Evolutionary conservation across 148 eudicot species (phyloP).

Genomic region (Cornus florida): DNA sequence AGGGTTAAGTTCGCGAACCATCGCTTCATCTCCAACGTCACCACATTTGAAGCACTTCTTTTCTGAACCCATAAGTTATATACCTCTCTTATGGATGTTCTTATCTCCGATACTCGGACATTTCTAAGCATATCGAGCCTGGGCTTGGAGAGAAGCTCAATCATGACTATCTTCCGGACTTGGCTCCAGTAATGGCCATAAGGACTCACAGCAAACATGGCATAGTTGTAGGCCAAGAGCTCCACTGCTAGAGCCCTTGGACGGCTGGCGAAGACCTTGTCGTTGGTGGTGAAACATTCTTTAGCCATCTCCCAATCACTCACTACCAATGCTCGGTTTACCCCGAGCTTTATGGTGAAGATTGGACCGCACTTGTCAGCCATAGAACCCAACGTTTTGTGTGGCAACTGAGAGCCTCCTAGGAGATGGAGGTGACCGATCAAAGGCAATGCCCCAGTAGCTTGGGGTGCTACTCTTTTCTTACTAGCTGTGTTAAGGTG

Average conservation of each 20-base stretch:
- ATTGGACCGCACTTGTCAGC: constrained; percentile 23
- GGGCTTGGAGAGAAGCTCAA: constrained; percentile 1
- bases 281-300: constrained; percentile 41
- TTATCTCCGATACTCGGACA: constrained; percentile 23
- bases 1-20: constrained; percentile 33
- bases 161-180: constrained; percentile 24
- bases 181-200: constrained; percentile 47
- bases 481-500: too few species aligned
- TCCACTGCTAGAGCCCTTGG: not conserved
- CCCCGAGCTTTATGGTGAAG: constrained; percentile 27
- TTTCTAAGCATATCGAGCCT: constrained; percentile 20
- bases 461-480: too few species aligned
- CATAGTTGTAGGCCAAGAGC: constrained; percentile 31
- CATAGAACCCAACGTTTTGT: constrained; percentile 4
- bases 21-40: constrained; percentile 29
- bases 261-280: constrained; percentile 27
- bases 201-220: constrained; percentile 28
- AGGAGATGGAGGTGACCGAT: not conserved
- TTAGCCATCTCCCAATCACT: constrained; percentile 39
- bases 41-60: not conserved
- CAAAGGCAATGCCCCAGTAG: not conserved
- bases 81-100: constrained; percentile 16
- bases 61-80: too few species aligned
- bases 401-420: not conserved
- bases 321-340: constrained; percentile 33